Base-by-base conservation (phyloP, 2,329 filamentous ascomycete species). In the Penicillium nordicum region DNA sequence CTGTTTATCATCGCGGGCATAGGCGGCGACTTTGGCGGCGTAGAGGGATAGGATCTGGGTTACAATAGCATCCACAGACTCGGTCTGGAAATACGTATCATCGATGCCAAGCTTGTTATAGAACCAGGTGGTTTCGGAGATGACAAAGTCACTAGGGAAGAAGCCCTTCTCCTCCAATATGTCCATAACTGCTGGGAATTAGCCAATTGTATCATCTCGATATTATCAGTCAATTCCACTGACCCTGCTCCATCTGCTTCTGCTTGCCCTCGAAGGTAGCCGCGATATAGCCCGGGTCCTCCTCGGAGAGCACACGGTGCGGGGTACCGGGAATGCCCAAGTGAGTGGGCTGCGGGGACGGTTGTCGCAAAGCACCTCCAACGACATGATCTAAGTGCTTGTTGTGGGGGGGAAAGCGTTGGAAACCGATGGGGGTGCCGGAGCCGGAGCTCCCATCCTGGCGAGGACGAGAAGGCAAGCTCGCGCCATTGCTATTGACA, bases 71-170 rank as follows among this genome's bases (percentile, higher is more conserved):
- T 90, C 86, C 18, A 89, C 88, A 5, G 83, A 85, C 79, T 97
- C 92, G 63, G 93, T 92, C 72, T 92, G 87, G 79, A 97, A 97
- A 81, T 97, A 97, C 77, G 96, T 93, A 81, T 97, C 94, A 70
- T 99, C 94, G 68, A 99, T 99, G 66, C 94, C 94, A 25, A 99
- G 85, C 75, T 95, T 89, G 73, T 94, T 90, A 80, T 99, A 99
- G 81, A 99, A 99, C 93, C 94, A 99, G 58, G 85, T 83, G 50
- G 92, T 90, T 77, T 99, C 92, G 27, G 86, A 83, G 61, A 95
- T 89, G 61, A 97, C 83, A 63, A 96, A 89, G 50, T 88, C 82
- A 55, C 84, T 82, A 1, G 94, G 94, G 59, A 99, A 90, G 84
- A 95, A 97, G 58, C 88, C 89, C 70, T 88, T 89, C 63, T 87